A percentile compares a stretch with the other conserved stretches of the same genome.
phyloP scores from a whole-genome alignment of 768 basidiomycete genomes.

The Calocybe indica region DNA sequence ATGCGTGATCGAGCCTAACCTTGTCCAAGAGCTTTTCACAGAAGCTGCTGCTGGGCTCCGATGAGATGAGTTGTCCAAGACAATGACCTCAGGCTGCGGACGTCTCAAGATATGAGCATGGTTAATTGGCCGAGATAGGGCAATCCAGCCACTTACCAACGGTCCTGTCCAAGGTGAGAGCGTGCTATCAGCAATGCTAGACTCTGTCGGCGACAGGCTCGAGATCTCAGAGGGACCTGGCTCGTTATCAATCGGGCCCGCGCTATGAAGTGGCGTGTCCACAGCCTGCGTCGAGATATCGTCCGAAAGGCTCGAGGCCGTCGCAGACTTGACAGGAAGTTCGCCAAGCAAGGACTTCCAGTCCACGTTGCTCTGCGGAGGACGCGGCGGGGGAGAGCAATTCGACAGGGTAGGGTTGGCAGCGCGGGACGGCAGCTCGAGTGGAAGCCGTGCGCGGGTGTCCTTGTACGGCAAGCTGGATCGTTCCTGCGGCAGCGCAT shows the following conservation, averaged over 20 bases:
- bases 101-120: no score
- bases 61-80: no score
- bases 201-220: neutral
- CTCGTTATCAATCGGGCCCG: neutral
- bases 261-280: constrained; percentile 2
- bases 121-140: neutral
- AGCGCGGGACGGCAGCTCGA: no score
- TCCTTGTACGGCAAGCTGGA: no score
- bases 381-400: no score
- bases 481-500: no score
- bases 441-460: no score
- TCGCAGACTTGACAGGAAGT: neutral
- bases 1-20: no score
- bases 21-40: no score
- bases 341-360: constrained; percentile 6
- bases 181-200: neutral
- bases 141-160: neutral
- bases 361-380: neutral
- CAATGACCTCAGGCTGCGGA: no score
- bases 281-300: constrained; percentile 7
- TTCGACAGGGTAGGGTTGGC: no score
- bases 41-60: no score
- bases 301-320: constrained; percentile 6
- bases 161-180: constrained; percentile 7
- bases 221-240: neutral